Evolutionary conservation across 2,329 filamentous ascomycete species (phyloP), one percentile per base, ranked within the genome.

Genomic region (Mycosphaerella sp.): DNA sequence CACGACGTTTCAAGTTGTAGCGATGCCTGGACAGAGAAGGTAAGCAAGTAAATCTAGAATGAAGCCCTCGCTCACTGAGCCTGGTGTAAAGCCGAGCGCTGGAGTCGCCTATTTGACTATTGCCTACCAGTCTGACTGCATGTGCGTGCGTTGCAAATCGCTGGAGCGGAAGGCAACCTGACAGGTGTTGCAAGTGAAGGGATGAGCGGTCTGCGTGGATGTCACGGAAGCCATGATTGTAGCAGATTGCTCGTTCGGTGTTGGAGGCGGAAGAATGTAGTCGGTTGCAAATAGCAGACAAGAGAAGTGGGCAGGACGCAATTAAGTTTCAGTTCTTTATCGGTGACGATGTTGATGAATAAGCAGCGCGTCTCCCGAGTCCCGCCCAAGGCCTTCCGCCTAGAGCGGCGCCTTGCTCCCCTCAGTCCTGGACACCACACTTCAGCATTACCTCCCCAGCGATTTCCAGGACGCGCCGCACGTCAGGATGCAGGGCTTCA

Each of bases 121-220:
- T 38, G 12, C 34, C 12, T 38, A 38, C 34, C 93, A 98, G 75
- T 98, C 93, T 65, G 86, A 93, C 72, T 93, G 90, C 93, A 98
- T 98, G 70, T 98, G 93, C 38, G 83, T 85, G 70, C 93, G 85
- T 75, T 98, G 93, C 53, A 95, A 80, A 69, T 97, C 92, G 70
- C 88, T 90, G 69, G 89, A 90, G 62, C 92, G 86, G 74, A 97
- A 98, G 49, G 92, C 93, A 64, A 98, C 91, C 71, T 95, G 89
- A 70, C 93, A 98, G 55, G 91, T 93, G 73, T 97, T 98, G 83
- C 93, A 98, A 53, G 92, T 97, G 75, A 92, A 98, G 1, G 93
- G 92, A 70, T 96, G 89, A 26, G 85, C 58, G 5, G 26, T 29
- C 26, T 29, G 26, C 5, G 26, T 29, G 26, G 26, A 7, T n/a